These are phyloP conservation scores for Corynascus novoguineensis DNA, from an alignment of 495 filamentous ascomycete genomes.

Conservation along the genomic window DNA sequence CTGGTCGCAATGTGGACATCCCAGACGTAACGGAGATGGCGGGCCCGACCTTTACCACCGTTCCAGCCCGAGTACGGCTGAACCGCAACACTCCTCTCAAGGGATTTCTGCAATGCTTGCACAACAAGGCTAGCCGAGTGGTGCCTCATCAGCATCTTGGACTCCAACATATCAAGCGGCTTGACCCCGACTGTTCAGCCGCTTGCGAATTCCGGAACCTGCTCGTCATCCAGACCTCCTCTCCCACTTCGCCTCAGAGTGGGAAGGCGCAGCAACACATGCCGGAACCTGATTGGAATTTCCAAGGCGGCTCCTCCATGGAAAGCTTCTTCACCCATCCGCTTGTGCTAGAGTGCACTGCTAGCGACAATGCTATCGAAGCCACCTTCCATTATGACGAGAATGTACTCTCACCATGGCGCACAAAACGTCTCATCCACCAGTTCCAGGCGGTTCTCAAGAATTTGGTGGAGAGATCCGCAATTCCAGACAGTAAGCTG, in stretches of 20 bases:
- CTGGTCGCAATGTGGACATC: conserved; percentile 43
- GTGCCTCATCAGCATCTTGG: conserved; percentile 44
- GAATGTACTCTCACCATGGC: conserved; percentile 19
- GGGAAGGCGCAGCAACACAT: background rate
- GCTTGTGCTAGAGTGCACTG: conserved; percentile 23
- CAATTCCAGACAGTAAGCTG: conserved; percentile 1
- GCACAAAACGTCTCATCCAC: conserved; percentile 20
- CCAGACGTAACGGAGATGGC: conserved; percentile 44
- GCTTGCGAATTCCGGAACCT: conserved; percentile 40
- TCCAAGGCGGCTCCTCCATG: conserved; percentile 17
- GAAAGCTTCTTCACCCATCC: conserved; percentile 28
- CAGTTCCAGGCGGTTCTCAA: conserved; percentile 24
- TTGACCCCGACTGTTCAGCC: conserved; percentile 25
- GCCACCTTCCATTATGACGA: conserved; percentile 22
- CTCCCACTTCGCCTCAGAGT: background rate
- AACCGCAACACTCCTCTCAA: conserved; percentile 6
- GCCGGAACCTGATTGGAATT: conserved; percentile 8
- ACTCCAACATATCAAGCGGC: conserved; percentile 37
- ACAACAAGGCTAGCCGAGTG: conserved; percentile 32
- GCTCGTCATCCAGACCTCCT: conserved; percentile 33
- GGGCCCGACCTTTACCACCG: conserved; percentile 53
- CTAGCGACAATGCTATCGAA: conserved; percentile 13
- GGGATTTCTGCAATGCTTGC: conserved; percentile 26
- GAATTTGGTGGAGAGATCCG: conserved; percentile 8
- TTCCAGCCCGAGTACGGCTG: conserved; percentile 44